phyloP scores from a whole-genome alignment of 1,284 basidiomycete species.

The Spongispora temasekensis region DNA sequence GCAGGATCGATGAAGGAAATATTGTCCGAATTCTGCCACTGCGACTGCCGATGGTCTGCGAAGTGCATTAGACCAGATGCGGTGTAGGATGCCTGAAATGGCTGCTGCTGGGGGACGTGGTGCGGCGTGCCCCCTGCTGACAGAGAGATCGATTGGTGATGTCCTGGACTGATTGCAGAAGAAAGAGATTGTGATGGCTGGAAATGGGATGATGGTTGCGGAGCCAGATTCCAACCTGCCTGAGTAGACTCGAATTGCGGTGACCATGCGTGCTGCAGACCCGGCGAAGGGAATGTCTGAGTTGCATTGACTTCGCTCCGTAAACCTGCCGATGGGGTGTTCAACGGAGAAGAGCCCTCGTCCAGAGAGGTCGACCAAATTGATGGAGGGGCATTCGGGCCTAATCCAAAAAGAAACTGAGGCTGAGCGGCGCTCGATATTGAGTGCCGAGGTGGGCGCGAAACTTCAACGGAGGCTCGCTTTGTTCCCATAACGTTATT shows the following conservation, averaged over 20 bases:
- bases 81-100: slow-evolving; percentile 13
- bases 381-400: slow-evolving; percentile 42
- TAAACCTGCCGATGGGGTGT: slow-evolving; percentile 13
- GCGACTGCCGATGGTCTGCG: slow-evolving; percentile 16
- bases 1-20: slow-evolving; percentile 23
- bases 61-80: slow-evolving; percentile 12
- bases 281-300: slow-evolving; percentile 20
- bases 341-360: slow-evolving; percentile 37
- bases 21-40: slow-evolving; percentile 13
- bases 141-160: slow-evolving; percentile 20
- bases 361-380: slow-evolving; percentile 59
- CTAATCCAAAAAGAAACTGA: slow-evolving; percentile 47
- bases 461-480: slow-evolving; percentile 16
- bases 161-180: slow-evolving; percentile 11
- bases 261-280: slow-evolving; percentile 18
- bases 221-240: slow-evolving; percentile 4
- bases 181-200: slow-evolving; percentile 14
- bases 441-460: slow-evolving; percentile 30
- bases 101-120: slow-evolving; percentile 10
- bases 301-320: slow-evolving; percentile 20
- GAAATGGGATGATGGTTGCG: slow-evolving; percentile 13
- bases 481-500: slow-evolving; percentile 51
- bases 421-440: slow-evolving; percentile 38
- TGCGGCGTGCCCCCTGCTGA: slow-evolving; percentile 12
- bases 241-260: slow-evolving; percentile 26